phyloP scores from a whole-genome alignment of 1,284 basidiomycete species.

The Chiua sp. region DNA sequence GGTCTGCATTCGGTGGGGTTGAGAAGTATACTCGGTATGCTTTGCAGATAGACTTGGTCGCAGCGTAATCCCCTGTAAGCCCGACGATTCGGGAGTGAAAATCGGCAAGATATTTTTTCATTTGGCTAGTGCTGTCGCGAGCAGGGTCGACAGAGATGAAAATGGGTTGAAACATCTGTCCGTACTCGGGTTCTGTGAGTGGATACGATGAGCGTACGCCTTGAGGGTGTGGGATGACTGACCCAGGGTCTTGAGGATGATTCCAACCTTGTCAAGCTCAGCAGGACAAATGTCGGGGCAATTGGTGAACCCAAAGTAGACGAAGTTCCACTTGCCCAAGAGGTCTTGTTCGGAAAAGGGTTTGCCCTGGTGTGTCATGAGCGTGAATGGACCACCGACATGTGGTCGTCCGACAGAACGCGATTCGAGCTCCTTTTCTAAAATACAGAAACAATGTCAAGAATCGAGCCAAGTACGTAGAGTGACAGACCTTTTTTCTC shows the following conservation, averaged over 20 bases:
- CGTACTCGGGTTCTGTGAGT: conserved; percentile 66
- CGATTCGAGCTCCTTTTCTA: conserved; percentile 71
- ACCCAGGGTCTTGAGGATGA: conserved; percentile 81
- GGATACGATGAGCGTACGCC: background rate
- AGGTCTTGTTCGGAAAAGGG: conserved; percentile 87
- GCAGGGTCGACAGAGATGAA: conserved; percentile 98
- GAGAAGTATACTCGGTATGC: conserved; percentile 98
- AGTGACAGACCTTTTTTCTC: conserved; percentile 67
- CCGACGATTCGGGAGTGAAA: conserved; percentile 94
- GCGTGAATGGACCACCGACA: conserved; percentile 90
- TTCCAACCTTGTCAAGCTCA: conserved; percentile 95
- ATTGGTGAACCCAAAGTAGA: conserved; percentile 98
- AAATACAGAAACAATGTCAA: conserved; percentile 2
- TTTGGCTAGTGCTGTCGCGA: conserved; percentile 75
- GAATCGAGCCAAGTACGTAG: background rate
- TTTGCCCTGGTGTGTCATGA: conserved; percentile 71
- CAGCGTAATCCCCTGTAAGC: conserved; percentile 87
- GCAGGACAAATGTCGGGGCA: conserved; percentile 99
- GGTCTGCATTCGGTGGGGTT: conserved; percentile 90
- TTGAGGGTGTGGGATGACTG: conserved; percentile 33
- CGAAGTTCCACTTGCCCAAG: conserved; percentile 85
- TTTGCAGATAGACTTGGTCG: conserved; percentile 90
- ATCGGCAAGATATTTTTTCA: conserved; percentile 71
- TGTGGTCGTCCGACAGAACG: conserved; percentile 70
- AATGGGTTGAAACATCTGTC: conserved; percentile 76